These are phyloP conservation scores for Aspergillus caelatus DNA, from an alignment of 2,329 filamentous ascomycete genomes.

Conservation along the genomic window DNA sequence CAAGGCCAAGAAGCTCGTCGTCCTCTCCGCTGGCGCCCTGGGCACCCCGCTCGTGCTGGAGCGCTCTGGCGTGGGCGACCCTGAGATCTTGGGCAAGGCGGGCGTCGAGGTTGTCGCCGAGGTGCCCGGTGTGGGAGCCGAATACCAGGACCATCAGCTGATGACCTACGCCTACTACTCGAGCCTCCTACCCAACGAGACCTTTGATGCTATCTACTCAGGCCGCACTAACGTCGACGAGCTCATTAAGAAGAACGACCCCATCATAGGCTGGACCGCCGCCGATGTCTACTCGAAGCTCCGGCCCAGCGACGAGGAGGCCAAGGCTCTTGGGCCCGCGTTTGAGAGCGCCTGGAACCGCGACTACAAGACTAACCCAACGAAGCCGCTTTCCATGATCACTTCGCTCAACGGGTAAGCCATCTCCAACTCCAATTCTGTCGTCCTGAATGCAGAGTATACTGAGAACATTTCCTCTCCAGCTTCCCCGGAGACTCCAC, in stretches of 20 bases:
- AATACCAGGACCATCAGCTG: conserved; percentile 9
- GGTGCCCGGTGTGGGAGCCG: conserved; percentile 3
- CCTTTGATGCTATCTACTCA: conserved; percentile 1
- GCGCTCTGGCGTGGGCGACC: no score
- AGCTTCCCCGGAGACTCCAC: background rate
- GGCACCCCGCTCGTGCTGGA: no score
- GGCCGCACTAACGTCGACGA: background rate
- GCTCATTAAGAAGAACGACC: no score
- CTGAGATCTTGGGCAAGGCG: background rate
- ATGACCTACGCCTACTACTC: conserved; percentile 4
- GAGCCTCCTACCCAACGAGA: background rate
- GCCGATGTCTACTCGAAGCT: conserved; percentile 1
- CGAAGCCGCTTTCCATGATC: background rate
- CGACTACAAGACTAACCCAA: background rate
- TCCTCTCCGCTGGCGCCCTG: no score
- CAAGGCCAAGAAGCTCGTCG: no score
- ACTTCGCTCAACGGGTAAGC: background rate
- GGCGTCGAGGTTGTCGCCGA: conserved; percentile 1
- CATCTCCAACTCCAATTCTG: no score
- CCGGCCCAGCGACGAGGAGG: conserved; percentile 1
- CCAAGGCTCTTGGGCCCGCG: background rate
- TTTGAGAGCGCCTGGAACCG: background rate
- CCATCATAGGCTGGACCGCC: conserved; percentile 4
- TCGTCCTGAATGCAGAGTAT: no score
- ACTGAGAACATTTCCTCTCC: no score